Conservation (phyloP, 228 moss, liverwort and hornwort species). For the Sphagnum fallax region DNA sequence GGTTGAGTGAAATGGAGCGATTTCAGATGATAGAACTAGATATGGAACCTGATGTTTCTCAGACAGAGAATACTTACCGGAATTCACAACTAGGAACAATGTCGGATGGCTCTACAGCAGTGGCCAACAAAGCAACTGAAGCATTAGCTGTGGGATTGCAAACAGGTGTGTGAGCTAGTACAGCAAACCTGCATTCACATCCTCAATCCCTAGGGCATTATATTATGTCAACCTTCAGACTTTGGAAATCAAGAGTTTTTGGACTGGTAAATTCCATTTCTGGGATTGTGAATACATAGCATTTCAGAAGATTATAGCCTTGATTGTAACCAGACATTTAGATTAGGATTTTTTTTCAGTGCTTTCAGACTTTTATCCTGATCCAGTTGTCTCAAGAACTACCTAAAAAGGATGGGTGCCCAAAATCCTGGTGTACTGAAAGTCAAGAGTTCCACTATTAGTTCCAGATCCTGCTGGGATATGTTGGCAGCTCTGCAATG, state of each 20-base stretch:
- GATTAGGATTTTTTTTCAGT: background rate
- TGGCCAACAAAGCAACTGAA: conserved; percentile 18
- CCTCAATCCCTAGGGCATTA: too few species aligned
- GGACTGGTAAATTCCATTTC: too few species aligned
- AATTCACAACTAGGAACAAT: conserved; percentile 32
- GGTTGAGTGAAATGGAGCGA: conserved; percentile 77
- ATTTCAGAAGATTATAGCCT: too few species aligned
- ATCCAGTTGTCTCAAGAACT: background rate
- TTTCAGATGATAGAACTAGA: conserved; percentile 34
- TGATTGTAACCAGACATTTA: background rate
- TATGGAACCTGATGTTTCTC: conserved; percentile 23
- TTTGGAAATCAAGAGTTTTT: too few species aligned
- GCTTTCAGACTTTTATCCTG: background rate
- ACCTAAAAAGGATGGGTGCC: background rate
- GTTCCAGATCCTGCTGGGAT: too few species aligned
- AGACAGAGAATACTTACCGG: conserved; percentile 24
- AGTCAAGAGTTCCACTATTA: background rate
- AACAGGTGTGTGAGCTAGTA: conserved; percentile 13
- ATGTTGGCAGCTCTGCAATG: background rate
- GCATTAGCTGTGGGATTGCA: conserved; percentile 9
- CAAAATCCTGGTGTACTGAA: background rate
- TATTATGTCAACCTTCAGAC: too few species aligned
- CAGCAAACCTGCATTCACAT: background rate
- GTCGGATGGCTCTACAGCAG: conserved; percentile 19
- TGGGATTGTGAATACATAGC: too few species aligned